Conservation (phyloP, 139 green algal genomes). For the Picochlorum sp. region DNA sequence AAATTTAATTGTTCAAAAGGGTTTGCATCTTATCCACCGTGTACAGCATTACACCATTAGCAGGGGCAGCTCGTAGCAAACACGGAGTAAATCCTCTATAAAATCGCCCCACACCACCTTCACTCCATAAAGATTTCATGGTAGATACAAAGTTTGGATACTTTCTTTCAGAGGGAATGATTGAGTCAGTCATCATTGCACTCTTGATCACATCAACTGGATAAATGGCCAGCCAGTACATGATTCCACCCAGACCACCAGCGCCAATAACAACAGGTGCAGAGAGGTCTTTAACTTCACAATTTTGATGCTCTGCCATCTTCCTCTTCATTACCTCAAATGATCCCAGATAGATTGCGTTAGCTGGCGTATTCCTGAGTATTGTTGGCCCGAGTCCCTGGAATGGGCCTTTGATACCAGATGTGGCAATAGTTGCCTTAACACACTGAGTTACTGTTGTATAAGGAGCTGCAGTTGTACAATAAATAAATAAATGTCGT, state of each 20-base stretch:
- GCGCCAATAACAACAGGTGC: constrained; percentile 26
- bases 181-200: constrained; percentile 80
- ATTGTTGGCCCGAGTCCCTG: constrained; percentile 77
- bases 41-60: constrained; percentile 56
- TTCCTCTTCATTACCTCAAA: constrained; percentile 84
- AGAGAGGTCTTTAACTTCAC: constrained; percentile 24
- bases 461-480: constrained; percentile 59
- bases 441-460: constrained; percentile 66
- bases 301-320: constrained; percentile 29
- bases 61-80: constrained; percentile 73
- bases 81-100: constrained; percentile 90
- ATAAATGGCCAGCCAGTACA: constrained; percentile 85
- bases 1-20: not conserved
- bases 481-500: constrained; percentile 8
- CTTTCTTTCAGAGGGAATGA: constrained; percentile 52
- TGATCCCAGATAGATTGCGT: constrained; percentile 85
- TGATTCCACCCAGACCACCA: constrained; percentile 63
- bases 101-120: constrained; percentile 76
- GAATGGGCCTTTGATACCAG: constrained; percentile 74
- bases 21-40: constrained; percentile 13
- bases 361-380: constrained; percentile 83
- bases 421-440: constrained; percentile 52
- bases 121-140: constrained; percentile 54
- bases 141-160: constrained; percentile 58
- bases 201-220: constrained; percentile 87